Base-by-base conservation (phyloP, 192 early-diverging fungal genomes). In the Coemansia sp. region DNA sequence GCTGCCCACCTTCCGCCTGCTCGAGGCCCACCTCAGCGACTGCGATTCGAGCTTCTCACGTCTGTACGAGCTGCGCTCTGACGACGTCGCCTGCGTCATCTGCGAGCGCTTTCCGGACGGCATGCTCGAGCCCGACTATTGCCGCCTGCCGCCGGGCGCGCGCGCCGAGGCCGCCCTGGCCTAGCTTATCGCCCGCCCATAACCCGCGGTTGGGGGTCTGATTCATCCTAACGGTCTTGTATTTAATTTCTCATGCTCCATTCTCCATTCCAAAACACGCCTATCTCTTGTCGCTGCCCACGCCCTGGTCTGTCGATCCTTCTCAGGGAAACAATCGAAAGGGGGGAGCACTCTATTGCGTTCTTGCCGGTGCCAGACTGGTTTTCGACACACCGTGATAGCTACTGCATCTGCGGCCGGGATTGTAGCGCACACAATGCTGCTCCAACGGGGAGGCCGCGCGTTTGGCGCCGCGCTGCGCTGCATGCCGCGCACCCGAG, bases 1-100 rank as follows among this genome's bases (percentile, higher is more conserved):
- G 20, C 60, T 71, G 48, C 75, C 75, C 14, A 69, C 58, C 0
- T 78, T 78, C 28, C 23, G 50, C 34, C 53, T 78, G 50, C 61
- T 67, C 10, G 69, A 67, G 52, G 68, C 66, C 1, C 50, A 63
- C 17, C 67, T 77, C 50, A 77, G 74, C 64, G 74, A 77, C 47
- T 10, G 41, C 10, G 68, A 77, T 51, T 10, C 28, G 22, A 67
- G 67, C 62, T 77, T 77, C 30, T 60, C 55, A 41, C 62, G 74
- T 8, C 57, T 62, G 34, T 77, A 77, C 40, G 66, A 65, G 54
- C 67, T 77, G 47, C 60, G 67, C 48, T 52, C 51, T 39, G 59
- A 57, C 20, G 74, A 77, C 38, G 74, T 77, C 1, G 66, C 64
- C 2, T 77, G 74, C 51, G 46, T 46, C 20, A 77, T 77, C 19